Base-by-base conservation (phyloP, 768 basidiomycete genomes). In the Lentinula aciculospora region DNA sequence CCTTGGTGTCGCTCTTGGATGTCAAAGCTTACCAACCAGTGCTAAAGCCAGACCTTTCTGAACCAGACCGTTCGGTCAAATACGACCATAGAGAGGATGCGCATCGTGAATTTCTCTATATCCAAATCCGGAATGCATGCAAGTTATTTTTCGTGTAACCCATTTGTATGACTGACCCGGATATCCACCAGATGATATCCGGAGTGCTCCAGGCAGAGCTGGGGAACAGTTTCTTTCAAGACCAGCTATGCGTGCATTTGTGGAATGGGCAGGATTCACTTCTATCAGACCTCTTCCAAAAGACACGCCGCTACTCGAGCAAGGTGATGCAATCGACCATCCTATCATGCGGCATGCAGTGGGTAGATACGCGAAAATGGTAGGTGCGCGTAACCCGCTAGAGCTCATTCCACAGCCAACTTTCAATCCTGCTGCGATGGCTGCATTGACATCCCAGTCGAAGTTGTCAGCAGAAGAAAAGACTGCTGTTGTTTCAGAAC, bases 331-430 rank as follows among this genome's bases (percentile, higher is more conserved):
- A 27, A 46, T 57, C 6, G 56, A 57, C 25, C 32, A 57, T 48
- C 45, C 56, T 32, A 37, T 47, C 2, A 57, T 57, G 56, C 56
- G 56, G 13, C 34, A 47, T 45, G 46, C 28, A 8, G 56, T 57
- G 13, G 9, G 29, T 2, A 46, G 25, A 37, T 57, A 57, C 21
- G 56, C 44, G 25, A 28, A 21, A 17, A 17, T 37, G 31, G 15
- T 23, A 2, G 10, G 13, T 15, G 32, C 25, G 46, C 27, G 2
- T 21, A 57, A 57, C 29, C 56, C 56, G 6, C 19, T 47, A 10
- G 45, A 48, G 34, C 6, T 3, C 2, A 27, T 2, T 15, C 31
- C 40, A 4, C 37, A 12, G 12, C 10, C 13, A 40, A 29, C 21
- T 3, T 8, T 13, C 37, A 54, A 8, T 54, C 21, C 29, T 10